These are phyloP conservation scores for Sinapis alba DNA, from an alignment of 441 rosid species.

Conservation along the genomic window DNA sequence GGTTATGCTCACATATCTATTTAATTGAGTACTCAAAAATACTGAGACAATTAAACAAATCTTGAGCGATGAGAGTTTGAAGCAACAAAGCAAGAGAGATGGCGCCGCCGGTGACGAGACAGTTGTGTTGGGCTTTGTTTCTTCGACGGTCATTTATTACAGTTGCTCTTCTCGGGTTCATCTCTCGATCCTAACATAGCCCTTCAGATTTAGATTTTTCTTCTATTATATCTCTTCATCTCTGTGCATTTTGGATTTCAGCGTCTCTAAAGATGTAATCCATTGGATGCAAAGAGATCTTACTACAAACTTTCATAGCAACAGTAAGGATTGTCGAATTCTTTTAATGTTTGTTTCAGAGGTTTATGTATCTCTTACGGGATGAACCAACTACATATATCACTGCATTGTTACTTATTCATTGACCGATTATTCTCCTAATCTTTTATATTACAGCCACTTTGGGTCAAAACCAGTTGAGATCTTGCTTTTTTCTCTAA, in stretches of 20 bases:
- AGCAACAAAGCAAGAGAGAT: conserved; percentile 38
- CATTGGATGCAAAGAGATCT: conserved; percentile 89
- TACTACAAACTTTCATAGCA: conserved; percentile 86
- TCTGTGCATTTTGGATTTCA: conserved; percentile 34
- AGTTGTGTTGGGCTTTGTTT: conserved; percentile 48
- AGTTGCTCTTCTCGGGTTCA: conserved; percentile 83
- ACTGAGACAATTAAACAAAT: no score
- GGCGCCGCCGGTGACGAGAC: conserved; percentile 60
- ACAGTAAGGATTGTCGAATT: conserved; percentile 50
- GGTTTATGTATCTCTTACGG: no score
- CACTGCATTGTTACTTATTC: no score
- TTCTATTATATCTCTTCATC: not conserved
- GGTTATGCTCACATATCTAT: not conserved
- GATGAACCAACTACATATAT: no score
- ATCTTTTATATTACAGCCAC: not conserved
- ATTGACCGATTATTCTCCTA: no score
- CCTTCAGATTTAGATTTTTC: not conserved
- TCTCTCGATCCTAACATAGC: conserved; percentile 10
- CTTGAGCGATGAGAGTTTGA: conserved; percentile 2
- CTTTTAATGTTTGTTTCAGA: not conserved
- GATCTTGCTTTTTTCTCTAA: not conserved
- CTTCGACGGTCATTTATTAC: conserved; percentile 77
- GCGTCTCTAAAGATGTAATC: conserved; percentile 81
- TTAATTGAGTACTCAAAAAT: not conserved
- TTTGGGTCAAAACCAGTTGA: not conserved